A percentile compares a stretch with the other conserved stretches of the same genome.
Evolutionary conservation across 495 filamentous ascomycete species (phyloP).

Genomic region (Aspergillus olivimuriae): DNA sequence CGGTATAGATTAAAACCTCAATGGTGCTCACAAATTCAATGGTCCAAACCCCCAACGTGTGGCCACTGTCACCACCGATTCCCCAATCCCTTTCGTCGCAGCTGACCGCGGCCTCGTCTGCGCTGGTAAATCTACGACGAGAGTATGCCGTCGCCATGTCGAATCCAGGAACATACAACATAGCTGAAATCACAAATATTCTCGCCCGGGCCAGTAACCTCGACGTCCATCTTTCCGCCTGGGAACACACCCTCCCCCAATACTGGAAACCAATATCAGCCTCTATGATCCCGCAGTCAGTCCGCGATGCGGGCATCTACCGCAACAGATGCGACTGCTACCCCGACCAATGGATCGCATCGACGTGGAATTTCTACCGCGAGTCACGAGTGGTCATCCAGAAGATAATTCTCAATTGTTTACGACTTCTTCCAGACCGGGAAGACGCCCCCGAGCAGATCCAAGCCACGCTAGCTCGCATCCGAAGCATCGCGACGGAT

Average conservation of each 20-base stretch:
- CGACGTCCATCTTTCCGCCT: constrained; percentile 22
- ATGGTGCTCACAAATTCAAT: constrained; percentile 16
- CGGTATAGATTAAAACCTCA: constrained; percentile 22
- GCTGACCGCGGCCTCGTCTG: constrained; percentile 18
- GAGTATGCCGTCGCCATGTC: constrained; percentile 17
- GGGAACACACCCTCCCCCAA: constrained; percentile 22
- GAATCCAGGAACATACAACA: not conserved
- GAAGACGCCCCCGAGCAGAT: constrained; percentile 13
- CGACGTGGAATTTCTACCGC: constrained; percentile 60
- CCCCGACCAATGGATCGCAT: constrained; percentile 50
- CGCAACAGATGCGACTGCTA: constrained; percentile 54
- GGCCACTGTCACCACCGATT: constrained; percentile 18
- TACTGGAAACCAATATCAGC: constrained; percentile 28
- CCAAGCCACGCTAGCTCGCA: constrained; percentile 13
- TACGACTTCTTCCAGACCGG: constrained; percentile 13
- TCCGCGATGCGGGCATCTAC: constrained; percentile 35
- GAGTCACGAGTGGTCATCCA: constrained; percentile 51
- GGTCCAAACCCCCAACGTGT: constrained; percentile 22
- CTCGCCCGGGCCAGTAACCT: constrained; percentile 21
- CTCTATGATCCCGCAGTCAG: constrained; percentile 26
- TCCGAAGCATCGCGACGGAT: constrained; percentile 29
- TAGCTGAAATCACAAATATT: constrained; percentile 11
- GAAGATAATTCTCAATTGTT: constrained; percentile 40
- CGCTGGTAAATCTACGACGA: constrained; percentile 23
- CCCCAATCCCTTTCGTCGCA: constrained; percentile 15